Conservation (phyloP, 2,329 filamentous ascomycete species). For the Coniella vitis region DNA sequence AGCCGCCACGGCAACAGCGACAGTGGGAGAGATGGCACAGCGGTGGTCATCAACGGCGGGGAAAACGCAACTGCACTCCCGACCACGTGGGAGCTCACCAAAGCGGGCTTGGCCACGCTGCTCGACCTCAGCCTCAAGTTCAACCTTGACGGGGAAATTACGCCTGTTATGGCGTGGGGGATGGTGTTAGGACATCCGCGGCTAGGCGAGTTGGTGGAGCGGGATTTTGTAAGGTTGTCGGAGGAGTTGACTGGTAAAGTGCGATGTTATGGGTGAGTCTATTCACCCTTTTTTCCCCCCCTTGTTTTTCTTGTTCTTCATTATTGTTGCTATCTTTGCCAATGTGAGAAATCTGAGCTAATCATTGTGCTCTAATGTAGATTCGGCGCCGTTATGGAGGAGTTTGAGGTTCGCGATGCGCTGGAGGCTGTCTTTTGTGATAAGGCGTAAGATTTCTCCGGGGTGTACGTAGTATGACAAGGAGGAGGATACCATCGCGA, state of each 20-base stretch:
- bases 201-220: slow-evolving; percentile 55
- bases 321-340: too few relatives aligned
- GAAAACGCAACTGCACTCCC: slow-evolving; percentile 27
- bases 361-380: too few relatives aligned
- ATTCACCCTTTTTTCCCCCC: background rate
- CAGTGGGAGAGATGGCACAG: too few relatives aligned
- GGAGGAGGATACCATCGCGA: too few relatives aligned
- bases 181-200: slow-evolving; percentile 68
- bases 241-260: slow-evolving; percentile 73
- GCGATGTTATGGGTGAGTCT: slow-evolving; percentile 80
- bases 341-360: too few relatives aligned
- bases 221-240: slow-evolving; percentile 66
- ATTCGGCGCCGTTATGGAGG: slow-evolving; percentile 58
- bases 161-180: slow-evolving; percentile 91
- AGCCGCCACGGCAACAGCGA: background rate
- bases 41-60: background rate
- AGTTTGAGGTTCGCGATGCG: slow-evolving; percentile 69
- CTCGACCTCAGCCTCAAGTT: slow-evolving; percentile 78
- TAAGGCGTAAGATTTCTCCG: slow-evolving; percentile 44
- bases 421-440: slow-evolving; percentile 61
- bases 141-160: slow-evolving; percentile 83
- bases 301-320: background rate
- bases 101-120: slow-evolving; percentile 70
- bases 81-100: slow-evolving; percentile 73
- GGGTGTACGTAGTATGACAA: too few relatives aligned